phyloP scores from a whole-genome alignment of 257 asterid genomes.

The Solanum arcanum region DNA sequence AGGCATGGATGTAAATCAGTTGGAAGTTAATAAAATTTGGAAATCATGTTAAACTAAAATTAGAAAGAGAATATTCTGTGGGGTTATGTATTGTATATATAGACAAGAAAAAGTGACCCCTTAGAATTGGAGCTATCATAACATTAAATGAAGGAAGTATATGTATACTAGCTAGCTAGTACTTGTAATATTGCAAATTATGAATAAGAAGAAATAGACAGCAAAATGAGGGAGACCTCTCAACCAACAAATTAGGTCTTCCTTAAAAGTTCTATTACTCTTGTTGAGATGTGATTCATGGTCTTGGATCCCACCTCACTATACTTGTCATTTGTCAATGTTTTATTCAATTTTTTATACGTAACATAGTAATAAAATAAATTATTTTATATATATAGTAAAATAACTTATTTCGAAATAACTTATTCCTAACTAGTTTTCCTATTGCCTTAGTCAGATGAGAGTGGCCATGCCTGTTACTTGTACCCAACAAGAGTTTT shows the following conservation, averaged over 20 bases:
- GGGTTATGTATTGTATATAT: neutral
- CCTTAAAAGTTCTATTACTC: neutral
- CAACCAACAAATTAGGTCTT: neutral
- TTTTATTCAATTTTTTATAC: neutral
- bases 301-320: neutral
- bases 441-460: neutral
- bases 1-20: neutral
- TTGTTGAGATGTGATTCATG: neutral
- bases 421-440: too few species aligned
- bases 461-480: neutral
- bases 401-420: too few species aligned
- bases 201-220: neutral
- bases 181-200: neutral
- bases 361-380: too few species aligned
- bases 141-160: neutral
- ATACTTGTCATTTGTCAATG: neutral
- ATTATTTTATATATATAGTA: too few species aligned
- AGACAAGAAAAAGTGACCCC: neutral
- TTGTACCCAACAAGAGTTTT: neutral
- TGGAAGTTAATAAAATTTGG: neutral
- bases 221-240: neutral
- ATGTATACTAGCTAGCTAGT: too few species aligned
- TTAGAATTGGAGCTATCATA: neutral
- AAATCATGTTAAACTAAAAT: neutral
- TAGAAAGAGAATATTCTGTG: neutral